Conservation (phyloP, 495 filamentous ascomycete species). For the Stereocaulon alpinum region DNA sequence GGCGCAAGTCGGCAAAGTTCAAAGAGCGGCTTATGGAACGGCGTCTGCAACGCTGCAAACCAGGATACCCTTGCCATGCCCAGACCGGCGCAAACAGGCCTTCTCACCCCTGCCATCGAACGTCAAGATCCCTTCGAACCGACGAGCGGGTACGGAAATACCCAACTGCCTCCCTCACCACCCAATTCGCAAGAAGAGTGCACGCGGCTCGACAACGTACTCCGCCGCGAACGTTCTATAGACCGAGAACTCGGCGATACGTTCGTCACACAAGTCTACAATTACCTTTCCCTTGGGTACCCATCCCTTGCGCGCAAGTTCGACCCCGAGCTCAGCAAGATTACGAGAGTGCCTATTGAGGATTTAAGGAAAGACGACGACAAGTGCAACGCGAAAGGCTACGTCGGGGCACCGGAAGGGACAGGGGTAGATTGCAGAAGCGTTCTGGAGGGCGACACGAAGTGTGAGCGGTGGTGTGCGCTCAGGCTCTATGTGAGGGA, state of each 20-base stretch:
- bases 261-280: constrained; percentile 93
- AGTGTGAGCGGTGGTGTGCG: constrained; percentile 67
- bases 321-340: constrained; percentile 71
- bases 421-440: constrained; percentile 29
- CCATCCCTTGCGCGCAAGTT: constrained; percentile 71
- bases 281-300: constrained; percentile 88
- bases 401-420: constrained; percentile 50
- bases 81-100: constrained; percentile 15
- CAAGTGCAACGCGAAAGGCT: constrained; percentile 43
- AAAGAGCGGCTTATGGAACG: constrained; percentile 57
- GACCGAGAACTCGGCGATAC: constrained; percentile 62
- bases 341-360: constrained; percentile 53
- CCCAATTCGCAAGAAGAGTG: constrained; percentile 8
- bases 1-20: constrained; percentile 25
- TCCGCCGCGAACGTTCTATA: constrained; percentile 42
- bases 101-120: constrained; percentile 22
- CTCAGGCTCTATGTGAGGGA: constrained; percentile 70
- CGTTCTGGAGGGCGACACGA: constrained; percentile 26
- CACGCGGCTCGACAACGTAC: constrained; percentile 35
- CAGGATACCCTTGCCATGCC: constrained; percentile 10
- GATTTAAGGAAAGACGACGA: constrained; percentile 64
- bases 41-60: constrained; percentile 32
- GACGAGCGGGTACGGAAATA: not conserved
- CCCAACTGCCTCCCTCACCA: constrained; percentile 14
- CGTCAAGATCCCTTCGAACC: constrained; percentile 16